phyloP scores from a whole-genome alignment of 140 eudicot genomes.

The Cichorium intybus region DNA sequence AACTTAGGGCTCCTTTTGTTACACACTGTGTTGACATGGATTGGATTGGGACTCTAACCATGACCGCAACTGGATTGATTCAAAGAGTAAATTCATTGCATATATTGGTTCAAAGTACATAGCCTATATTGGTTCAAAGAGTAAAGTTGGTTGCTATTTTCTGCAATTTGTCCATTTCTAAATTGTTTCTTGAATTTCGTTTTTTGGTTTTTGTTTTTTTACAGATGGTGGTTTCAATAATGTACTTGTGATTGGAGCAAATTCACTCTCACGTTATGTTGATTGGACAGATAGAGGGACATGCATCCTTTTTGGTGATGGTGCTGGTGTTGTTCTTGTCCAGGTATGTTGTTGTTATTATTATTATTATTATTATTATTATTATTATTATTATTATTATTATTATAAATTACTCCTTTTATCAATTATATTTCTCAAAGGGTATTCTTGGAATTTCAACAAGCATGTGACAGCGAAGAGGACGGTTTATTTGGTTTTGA shows the following conservation, averaged over 20 bases:
- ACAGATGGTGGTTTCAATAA: slow-evolving; percentile 78
- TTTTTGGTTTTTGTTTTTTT: slow-evolving; percentile 11
- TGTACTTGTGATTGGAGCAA: slow-evolving; percentile 85
- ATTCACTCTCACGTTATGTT: slow-evolving; percentile 83
- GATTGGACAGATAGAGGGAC: slow-evolving; percentile 95
- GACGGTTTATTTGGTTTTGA: slow-evolving; percentile 89
- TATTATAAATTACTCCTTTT: not conserved
- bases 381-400: too few species aligned
- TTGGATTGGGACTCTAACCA: too few species aligned
- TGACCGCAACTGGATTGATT: too few species aligned
- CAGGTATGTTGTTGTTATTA: too few species aligned
- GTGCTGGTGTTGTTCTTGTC: slow-evolving; percentile 88
- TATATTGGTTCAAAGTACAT: too few species aligned
- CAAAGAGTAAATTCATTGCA: too few species aligned
- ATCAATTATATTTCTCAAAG: not conserved
- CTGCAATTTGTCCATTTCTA: too few species aligned
- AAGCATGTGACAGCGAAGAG: slow-evolving; percentile 79
- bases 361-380: too few species aligned
- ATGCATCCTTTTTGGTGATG: slow-evolving; percentile 92
- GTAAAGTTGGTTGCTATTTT: too few species aligned
- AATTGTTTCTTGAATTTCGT: not conserved
- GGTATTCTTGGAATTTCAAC: slow-evolving; percentile 13
- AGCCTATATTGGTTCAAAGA: too few species aligned
- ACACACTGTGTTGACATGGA: too few species aligned
- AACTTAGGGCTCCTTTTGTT: not conserved